Evolutionary conservation across 495 filamentous ascomycete genomes (phyloP).

Genomic region (Neurospora hispaniola): DNA sequence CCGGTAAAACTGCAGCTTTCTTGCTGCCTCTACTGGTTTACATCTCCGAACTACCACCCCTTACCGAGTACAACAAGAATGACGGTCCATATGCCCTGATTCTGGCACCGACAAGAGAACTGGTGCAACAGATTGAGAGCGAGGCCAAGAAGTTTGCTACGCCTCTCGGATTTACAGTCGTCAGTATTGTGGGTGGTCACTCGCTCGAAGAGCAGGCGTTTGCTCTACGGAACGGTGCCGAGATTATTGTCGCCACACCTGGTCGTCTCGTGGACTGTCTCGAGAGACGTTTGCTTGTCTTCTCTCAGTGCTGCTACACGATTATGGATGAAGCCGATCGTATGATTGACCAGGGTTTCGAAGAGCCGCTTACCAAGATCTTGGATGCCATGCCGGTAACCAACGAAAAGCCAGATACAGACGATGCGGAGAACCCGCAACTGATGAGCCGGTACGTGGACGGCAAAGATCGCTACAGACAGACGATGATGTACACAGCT

Average conservation of each 20-base stretch:
- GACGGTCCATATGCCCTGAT: constrained; percentile 96
- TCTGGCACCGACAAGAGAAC: constrained; percentile 92
- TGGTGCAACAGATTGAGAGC: constrained; percentile 94
- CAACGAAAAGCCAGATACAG: constrained; percentile 94
- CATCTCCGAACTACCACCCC: constrained; percentile 79
- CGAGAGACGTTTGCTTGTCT: constrained; percentile 81
- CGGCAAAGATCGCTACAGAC: constrained; percentile 79
- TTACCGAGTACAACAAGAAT: constrained; percentile 83
- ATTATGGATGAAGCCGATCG: constrained; percentile 97
- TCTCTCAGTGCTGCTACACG: constrained; percentile 94
- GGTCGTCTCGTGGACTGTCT: constrained; percentile 97
- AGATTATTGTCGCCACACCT: constrained; percentile 97
- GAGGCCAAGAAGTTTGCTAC: constrained; percentile 91
- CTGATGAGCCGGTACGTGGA: constrained; percentile 77
- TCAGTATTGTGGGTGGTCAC: constrained; percentile 95
- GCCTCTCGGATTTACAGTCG: constrained; percentile 88
- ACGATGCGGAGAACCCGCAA: constrained; percentile 79
- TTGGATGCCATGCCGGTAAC: constrained; percentile 90
- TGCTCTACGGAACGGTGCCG: constrained; percentile 86
- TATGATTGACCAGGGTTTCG: constrained; percentile 98
- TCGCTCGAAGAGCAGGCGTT: constrained; percentile 91
- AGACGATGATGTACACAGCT: constrained; percentile 99
- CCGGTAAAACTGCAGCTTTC: constrained; percentile 96
- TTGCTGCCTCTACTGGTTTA: constrained; percentile 91
- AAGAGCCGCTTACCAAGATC: constrained; percentile 96